A percentile compares a stretch with the other conserved stretches of the same genome.
phyloP scores from a whole-genome alignment of 2,329 filamentous ascomycete species.

The Hypoxylon sp. region DNA sequence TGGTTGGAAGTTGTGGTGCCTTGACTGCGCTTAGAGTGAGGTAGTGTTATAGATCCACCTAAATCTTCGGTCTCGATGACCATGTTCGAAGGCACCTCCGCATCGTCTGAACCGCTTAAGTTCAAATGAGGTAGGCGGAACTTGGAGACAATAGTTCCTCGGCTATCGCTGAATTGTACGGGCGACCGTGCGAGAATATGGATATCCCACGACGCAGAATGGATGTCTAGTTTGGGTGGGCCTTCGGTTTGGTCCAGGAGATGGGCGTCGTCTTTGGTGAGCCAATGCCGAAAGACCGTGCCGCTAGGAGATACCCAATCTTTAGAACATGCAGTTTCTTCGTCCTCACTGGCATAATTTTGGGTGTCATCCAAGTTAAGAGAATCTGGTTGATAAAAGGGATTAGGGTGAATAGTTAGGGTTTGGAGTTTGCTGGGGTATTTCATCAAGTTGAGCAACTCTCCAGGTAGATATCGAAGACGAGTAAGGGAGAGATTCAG shows the following conservation, averaged over 20 bases:
- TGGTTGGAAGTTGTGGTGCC: slow-evolving; percentile 20
- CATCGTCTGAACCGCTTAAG: background rate
- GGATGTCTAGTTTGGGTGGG: background rate
- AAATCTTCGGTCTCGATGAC: slow-evolving; percentile 45
- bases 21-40: slow-evolving; percentile 21
- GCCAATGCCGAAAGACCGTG: slow-evolving; percentile 26
- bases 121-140: slow-evolving; percentile 43
- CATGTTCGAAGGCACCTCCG: slow-evolving; percentile 6
- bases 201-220: slow-evolving; percentile 39
- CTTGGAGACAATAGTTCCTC: slow-evolving; percentile 45
- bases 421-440: slow-evolving; percentile 59
- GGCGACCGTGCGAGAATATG: slow-evolving; percentile 45
- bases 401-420: slow-evolving; percentile 72
- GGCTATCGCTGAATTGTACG: slow-evolving; percentile 50
- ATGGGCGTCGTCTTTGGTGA: slow-evolving; percentile 28
- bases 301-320: slow-evolving; percentile 3
- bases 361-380: slow-evolving; percentile 18
- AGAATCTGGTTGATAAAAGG: slow-evolving; percentile 61
- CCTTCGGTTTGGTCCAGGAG: background rate
- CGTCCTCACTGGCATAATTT: slow-evolving; percentile 13
- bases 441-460: slow-evolving; percentile 69
- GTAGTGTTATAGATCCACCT: slow-evolving; percentile 28
- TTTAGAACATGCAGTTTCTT: background rate
- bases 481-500: slow-evolving; percentile 76
- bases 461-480: slow-evolving; percentile 70